These are phyloP conservation scores for Solanum chiquidenum DNA, from an alignment of 257 asterid genomes.

Conservation along the genomic window DNA sequence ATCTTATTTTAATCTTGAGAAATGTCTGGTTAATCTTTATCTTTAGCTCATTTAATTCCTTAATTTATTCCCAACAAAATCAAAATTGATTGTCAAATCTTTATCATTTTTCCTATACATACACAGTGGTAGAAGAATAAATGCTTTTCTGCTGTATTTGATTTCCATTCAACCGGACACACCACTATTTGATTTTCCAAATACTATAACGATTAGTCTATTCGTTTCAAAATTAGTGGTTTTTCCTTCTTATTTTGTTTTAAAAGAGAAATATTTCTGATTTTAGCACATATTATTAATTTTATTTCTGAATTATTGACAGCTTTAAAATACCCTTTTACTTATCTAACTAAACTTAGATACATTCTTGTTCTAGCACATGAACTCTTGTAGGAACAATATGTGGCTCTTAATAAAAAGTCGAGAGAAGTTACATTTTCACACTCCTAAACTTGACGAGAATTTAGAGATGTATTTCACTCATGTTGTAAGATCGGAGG, in stretches of 20 bases:
- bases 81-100: not conserved
- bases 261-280: not conserved
- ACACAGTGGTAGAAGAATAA: not conserved
- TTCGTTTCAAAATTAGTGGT: not conserved
- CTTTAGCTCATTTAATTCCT: not conserved
- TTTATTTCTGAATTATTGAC: too few relatives aligned
- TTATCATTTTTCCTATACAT: not conserved
- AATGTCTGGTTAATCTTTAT: too few relatives aligned
- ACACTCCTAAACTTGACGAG: too few relatives aligned
- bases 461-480: too few relatives aligned
- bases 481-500: too few relatives aligned
- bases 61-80: not conserved
- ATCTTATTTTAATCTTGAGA: too few relatives aligned
- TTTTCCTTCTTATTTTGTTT: not conserved
- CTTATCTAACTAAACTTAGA: too few relatives aligned
- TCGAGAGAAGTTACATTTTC: too few relatives aligned
- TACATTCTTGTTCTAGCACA: accelerated
- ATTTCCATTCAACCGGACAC: not conserved
- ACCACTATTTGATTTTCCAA: not conserved
- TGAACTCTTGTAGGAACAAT: too few relatives aligned
- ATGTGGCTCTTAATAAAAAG: too few relatives aligned
- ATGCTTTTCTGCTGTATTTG: not conserved
- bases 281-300: accelerated
- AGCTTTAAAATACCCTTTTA: accelerated
- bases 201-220: not conserved